Conservation (phyloP, 2,329 filamentous ascomycete genomes). For the Arthrobotrys megalospora region DNA sequence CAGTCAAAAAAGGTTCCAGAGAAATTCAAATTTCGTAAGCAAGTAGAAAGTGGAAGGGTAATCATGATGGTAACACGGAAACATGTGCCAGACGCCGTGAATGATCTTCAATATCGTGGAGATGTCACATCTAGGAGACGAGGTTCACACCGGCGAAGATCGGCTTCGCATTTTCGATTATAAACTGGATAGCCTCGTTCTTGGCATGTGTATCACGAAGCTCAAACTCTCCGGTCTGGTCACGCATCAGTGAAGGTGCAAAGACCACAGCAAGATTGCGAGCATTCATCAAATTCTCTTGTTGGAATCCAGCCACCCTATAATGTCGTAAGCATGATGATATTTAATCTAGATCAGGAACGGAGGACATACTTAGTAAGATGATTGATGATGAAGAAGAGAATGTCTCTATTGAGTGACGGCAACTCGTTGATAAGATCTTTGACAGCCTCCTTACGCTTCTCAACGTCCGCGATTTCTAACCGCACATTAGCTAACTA, state of each 20-base stretch:
- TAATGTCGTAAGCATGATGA: constrained; percentile 66
- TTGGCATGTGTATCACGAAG: constrained; percentile 97
- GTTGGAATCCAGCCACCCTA: constrained; percentile 62
- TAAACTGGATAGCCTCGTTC: constrained; percentile 90
- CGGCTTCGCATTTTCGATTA: constrained; percentile 88
- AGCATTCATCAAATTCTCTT: constrained; percentile 80
- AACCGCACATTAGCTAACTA: constrained; percentile 70
- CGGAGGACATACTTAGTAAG: constrained; percentile 80
- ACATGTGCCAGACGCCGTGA: neutral
- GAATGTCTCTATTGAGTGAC: constrained; percentile 84
- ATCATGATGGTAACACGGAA: neutral
- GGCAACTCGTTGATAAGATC: constrained; percentile 84
- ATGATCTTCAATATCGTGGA: neutral
- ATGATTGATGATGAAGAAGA: constrained; percentile 96
- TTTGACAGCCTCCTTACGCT: constrained; percentile 80
- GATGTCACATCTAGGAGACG: constrained; percentile 3
- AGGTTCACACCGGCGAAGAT: constrained; percentile 75
- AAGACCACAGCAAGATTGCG: constrained; percentile 98
- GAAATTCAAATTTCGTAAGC: neutral
- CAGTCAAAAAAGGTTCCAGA: neutral
- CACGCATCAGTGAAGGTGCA: constrained; percentile 96
- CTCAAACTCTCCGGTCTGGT: constrained; percentile 88
- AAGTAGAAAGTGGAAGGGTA: constrained; percentile 2
- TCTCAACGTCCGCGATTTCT: constrained; percentile 72
- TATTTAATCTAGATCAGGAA: neutral